These are phyloP conservation scores for Dalechampia spathulata DNA, from an alignment of 441 rosid genomes.

Conservation along the genomic window DNA sequence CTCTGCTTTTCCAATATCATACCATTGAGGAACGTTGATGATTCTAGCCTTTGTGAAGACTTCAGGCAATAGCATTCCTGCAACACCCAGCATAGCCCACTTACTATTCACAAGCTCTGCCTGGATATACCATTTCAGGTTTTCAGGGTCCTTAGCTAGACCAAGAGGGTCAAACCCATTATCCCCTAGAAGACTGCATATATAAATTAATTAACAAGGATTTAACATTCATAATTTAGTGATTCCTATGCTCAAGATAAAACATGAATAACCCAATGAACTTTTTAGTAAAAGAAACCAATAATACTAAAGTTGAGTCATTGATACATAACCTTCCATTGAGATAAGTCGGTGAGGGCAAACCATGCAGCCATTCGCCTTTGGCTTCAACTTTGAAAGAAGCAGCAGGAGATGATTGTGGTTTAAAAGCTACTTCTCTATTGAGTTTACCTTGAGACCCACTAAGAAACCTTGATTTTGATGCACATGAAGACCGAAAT, in stretches of 20 bases:
- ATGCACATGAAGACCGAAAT: constrained; percentile 66
- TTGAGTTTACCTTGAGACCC: constrained; percentile 50
- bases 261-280: no score
- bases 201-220: no score
- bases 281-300: no score
- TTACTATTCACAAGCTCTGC: constrained; percentile 90
- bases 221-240: no score
- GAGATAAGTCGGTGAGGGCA: constrained; percentile 73
- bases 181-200: constrained; percentile 98
- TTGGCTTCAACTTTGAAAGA: constrained; percentile 69
- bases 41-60: constrained; percentile 87
- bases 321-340: constrained; percentile 94
- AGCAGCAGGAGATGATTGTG: constrained; percentile 32
- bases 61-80: constrained; percentile 85
- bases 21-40: constrained; percentile 74
- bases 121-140: constrained; percentile 79
- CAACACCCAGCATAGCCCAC: constrained; percentile 98
- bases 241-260: no score
- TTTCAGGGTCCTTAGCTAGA: constrained; percentile 93
- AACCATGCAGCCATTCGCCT: constrained; percentile 88
- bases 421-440: constrained; percentile 40
- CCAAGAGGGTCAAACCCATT: constrained; percentile 92
- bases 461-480: constrained; percentile 52
- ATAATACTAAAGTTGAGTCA: no score
- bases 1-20: constrained; percentile 80